Percentiles rank a stretch among this genome's conserved stretches.
These are phyloP conservation scores for Gyromitra esculenta DNA, from an alignment of 2,329 filamentous ascomycete genomes.

Conservation along the genomic window DNA sequence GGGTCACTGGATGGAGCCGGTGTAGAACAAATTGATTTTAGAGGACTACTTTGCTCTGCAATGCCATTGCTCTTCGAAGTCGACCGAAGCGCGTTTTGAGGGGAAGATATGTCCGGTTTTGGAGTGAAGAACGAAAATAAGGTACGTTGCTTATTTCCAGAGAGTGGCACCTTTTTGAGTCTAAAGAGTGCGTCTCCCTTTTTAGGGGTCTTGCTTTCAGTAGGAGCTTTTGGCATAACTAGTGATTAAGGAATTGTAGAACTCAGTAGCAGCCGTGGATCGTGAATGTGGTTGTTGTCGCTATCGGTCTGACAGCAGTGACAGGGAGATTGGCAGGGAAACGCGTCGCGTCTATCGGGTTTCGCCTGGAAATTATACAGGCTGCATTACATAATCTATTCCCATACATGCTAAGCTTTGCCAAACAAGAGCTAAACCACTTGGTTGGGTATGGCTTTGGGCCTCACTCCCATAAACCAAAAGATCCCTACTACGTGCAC, in stretches of 20 bases:
- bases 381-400: neutral
- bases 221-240: constrained; percentile 34
- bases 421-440: neutral
- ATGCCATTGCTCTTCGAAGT: neutral
- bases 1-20: constrained; percentile 26
- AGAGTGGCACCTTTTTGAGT: constrained; percentile 14
- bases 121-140: constrained; percentile 47
- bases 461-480: too few relatives aligned
- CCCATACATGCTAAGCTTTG: constrained; percentile 7
- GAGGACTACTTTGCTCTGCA: constrained; percentile 11
- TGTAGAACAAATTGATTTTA: neutral
- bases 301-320: constrained; percentile 1
- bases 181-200: constrained; percentile 19
- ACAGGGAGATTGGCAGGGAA: neutral
- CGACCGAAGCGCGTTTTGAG: neutral
- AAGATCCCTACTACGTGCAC: neutral
- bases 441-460: neutral
- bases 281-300: constrained; percentile 1
- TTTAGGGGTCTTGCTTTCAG: constrained; percentile 38
- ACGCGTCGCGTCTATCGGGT: constrained; percentile 24
- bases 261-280: neutral
- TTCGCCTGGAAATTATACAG: neutral
- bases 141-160: constrained; percentile 43
- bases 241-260: constrained; percentile 3
- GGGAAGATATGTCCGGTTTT: constrained; percentile 13